Evolutionary conservation across 208 protist genomes (phyloP), one percentile per base, ranked within the genome.

Genomic region (Trypanosoma mega): DNA sequence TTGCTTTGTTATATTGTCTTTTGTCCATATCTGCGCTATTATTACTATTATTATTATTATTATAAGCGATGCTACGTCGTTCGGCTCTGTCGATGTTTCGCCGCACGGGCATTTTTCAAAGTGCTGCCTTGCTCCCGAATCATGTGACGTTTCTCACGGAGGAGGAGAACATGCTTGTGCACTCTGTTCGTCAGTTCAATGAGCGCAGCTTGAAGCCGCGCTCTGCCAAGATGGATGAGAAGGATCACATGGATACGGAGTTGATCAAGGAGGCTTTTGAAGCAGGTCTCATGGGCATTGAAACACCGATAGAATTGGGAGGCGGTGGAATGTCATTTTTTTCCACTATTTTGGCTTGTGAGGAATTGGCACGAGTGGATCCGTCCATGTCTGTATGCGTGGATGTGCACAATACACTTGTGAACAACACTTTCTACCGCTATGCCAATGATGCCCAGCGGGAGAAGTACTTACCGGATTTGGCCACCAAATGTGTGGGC

Each of bases 361-460:
- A 96, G 72, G 86, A 96, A 62, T 48, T 94, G 2, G 90, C 94
- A 8, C 90, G 87, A 27, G 74, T 91, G 39, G 93, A 97, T 66
- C 85, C 90, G 3, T 69, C 88, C 11, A 66, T 97, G 23, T 81
- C 82, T 2, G 87, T 96, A 20, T 84, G 85, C 34, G 85, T 95
- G 1, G 91, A 97, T 63, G 90, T 97, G 23, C 93, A 97, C 48
- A 96, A 94, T 68, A 97, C 93, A 0, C 80, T 97, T 6, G 78
- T 96, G 18, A 96, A 95, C 76, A 93, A 87, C 62, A 78, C 85
- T 31, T 86, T 97, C 64, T 82, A 85, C 66, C 61, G 72, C 51
- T 84, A 78, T 62, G 95, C 82, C 11, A 97, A 59, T 24, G 72
- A 94, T 16, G 73, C 73, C 7, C 86, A 91, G 63, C 83, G 83